Evolutionary conservation across 164 flowering plant genomes (phyloP).

Genomic region (Sedum album): DNA sequence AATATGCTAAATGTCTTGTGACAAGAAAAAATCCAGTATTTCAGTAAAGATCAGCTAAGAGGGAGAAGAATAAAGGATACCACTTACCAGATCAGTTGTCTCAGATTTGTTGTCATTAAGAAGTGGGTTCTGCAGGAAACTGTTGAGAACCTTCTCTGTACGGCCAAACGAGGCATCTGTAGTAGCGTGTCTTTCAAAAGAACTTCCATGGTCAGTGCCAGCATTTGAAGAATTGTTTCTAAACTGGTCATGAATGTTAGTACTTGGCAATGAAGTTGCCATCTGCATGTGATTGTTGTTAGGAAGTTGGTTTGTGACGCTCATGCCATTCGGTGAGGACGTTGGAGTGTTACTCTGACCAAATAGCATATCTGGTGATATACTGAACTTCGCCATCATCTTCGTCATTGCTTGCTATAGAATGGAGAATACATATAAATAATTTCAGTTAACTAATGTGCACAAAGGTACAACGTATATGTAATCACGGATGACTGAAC

Average conservation of each 20-base stretch:
- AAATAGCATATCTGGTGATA: conserved; percentile 29
- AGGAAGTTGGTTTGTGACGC: conserved; percentile 24
- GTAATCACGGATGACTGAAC: background rate
- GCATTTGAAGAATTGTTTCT: conserved; percentile 14
- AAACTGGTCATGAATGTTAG: conserved; percentile 16
- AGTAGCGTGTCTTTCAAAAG: conserved; percentile 22
- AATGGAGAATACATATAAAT: conserved; percentile 8
- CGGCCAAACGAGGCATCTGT: conserved; percentile 28
- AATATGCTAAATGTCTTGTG: background rate
- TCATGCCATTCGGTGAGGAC: conserved; percentile 36
- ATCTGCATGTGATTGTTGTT: conserved; percentile 24
- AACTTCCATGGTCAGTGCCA: conserved; percentile 17
- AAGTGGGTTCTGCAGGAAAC: conserved; percentile 52
- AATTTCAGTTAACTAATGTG: background rate
- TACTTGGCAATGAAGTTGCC: conserved; percentile 23
- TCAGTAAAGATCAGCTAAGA: background rate
- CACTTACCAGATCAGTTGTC: conserved; percentile 45
- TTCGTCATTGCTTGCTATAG: conserved; percentile 49
- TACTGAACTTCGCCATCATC: conserved; percentile 58
- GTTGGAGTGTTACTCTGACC: conserved; percentile 37
- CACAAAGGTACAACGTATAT: background rate
- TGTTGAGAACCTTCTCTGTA: conserved; percentile 55
- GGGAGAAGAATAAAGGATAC: background rate
- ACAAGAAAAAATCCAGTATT: background rate
- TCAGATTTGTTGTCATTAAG: conserved; percentile 32